Base-by-base conservation (phyloP, 1,284 basidiomycete species). In the Naganishia albida region DNA sequence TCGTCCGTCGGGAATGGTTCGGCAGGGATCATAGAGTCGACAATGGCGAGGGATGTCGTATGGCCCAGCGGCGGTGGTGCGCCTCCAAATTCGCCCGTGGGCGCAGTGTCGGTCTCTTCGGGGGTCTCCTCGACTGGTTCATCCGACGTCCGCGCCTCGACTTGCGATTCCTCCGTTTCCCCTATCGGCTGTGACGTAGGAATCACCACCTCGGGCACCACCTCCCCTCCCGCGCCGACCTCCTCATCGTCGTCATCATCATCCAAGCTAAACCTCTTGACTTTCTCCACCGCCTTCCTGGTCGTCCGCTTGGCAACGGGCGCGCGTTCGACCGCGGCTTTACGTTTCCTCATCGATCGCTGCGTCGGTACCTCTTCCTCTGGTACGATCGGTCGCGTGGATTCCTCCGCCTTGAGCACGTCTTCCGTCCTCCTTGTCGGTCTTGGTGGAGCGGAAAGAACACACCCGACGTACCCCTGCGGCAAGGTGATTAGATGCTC, bases 191-290 rank as follows among this genome's bases (percentile, higher is more conserved):
- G 34, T 34, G 18, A 48, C n/a, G 46, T n/a, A n/a, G n/a, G n/a
- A 18, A 30, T 30, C 10, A n/a, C 48, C 7, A 26, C 25, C 28
- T 44, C 42, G n/a, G 4, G 3, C 39, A 10, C 53, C 40, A 20
- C 53, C 20, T 34, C 42, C 42, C 30, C 43, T 16, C 18, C 42
- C 12, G 44, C 54, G 16, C n/a, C 38, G 23, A 23, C 53, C 7
- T 40, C 30, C 10, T 50, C 56, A 0, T 30, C 42, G 15, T 50
- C 56, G 7, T 60, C 56, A 1, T 60, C 56, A 8, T 48, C 44
- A 40, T 60, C 56, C 10, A 60, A 42, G 34, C 46, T 40, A 26
- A 60, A 60, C 46, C 56, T 34, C 56, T 18, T 23, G 30, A 49
- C 43, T 8, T 38, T 48, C 44, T 18, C 30, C n/a, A 25, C 38